These are phyloP conservation scores for Nidularia pulvinata DNA, from an alignment of 768 basidiomycete species.

Conservation along the genomic window DNA sequence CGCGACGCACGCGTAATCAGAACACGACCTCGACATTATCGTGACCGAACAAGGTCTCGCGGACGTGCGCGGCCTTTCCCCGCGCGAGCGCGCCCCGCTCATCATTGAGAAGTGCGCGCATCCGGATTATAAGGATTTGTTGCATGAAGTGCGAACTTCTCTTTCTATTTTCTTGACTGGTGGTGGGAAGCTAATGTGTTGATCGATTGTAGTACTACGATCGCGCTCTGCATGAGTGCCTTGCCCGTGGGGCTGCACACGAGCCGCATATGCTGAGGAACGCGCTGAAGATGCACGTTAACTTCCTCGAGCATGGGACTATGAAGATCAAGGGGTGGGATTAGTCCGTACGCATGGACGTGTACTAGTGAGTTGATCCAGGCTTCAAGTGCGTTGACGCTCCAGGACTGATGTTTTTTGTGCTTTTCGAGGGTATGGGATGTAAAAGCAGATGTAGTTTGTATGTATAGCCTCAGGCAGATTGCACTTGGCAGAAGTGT, in stretches of 20 bases:
- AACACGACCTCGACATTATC: constrained; percentile 46
- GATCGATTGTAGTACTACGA: constrained; percentile 35
- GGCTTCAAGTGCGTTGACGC: too few relatives aligned
- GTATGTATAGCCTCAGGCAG: too few relatives aligned
- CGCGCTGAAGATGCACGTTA: constrained; percentile 31
- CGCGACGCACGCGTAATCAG: constrained; percentile 10
- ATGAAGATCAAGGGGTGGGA: constrained; percentile 40
- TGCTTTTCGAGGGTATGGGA: too few relatives aligned
- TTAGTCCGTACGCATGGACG: too few relatives aligned
- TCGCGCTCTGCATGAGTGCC: constrained; percentile 36
- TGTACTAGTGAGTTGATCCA: too few relatives aligned
- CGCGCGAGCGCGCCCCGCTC: constrained; percentile 41
- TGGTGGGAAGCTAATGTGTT: neutral
- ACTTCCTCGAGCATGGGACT: constrained; percentile 31
- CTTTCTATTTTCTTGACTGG: constrained; percentile 1
- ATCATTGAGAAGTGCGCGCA: constrained; percentile 50
- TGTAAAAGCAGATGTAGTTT: too few relatives aligned
- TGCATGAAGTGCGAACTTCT: constrained; percentile 27
- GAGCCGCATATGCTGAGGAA: constrained; percentile 49
- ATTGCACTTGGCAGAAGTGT: too few relatives aligned
- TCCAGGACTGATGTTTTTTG: too few relatives aligned
- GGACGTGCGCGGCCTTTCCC: constrained; percentile 43
- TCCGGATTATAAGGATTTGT: constrained; percentile 39
- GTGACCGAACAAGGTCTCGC: constrained; percentile 51
- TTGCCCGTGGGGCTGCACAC: constrained; percentile 40